Evolutionary conservation across 192 early-diverging fungal genomes (phyloP).

Genomic region (Phlyctochytrium arcticum): DNA sequence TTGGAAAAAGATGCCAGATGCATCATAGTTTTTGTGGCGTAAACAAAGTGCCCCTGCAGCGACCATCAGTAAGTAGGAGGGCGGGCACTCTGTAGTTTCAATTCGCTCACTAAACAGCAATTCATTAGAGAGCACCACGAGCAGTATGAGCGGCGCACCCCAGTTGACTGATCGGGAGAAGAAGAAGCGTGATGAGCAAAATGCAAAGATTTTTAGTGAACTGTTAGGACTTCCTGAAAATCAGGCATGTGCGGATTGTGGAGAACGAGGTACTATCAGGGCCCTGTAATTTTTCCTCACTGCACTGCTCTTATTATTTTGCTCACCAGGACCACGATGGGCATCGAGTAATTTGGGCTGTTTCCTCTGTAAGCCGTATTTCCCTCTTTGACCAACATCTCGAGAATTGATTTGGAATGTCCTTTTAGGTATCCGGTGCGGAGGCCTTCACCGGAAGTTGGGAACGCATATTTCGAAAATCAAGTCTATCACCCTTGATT

Average conservation of each 20-base stretch:
- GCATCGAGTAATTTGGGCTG: conserved; percentile 39
- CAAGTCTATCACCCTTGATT: conserved; percentile 84
- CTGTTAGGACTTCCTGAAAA: conserved; percentile 42
- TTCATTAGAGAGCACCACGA: too few species aligned
- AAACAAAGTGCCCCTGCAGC: too few species aligned
- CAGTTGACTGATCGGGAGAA: conserved; percentile 22
- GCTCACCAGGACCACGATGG: conserved; percentile 45
- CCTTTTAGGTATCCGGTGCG: conserved; percentile 40
- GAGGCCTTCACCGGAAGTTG: conserved; percentile 52
- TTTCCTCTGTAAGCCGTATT: conserved; percentile 36
- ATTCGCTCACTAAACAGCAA: too few species aligned
- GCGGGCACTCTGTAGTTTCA: too few species aligned
- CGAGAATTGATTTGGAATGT: background rate
- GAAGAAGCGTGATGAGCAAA: conserved; percentile 33
- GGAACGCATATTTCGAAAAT: conserved; percentile 91
- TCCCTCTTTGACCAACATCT: background rate
- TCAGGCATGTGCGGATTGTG: conserved; percentile 44
- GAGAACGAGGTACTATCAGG: conserved; percentile 19
- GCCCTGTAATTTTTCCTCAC: too few species aligned
- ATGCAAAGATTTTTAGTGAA: conserved; percentile 31
- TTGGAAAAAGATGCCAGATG: too few species aligned
- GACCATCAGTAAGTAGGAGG: too few species aligned
- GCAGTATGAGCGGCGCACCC: too few species aligned
- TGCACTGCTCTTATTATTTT: too few species aligned
- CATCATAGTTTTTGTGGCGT: too few species aligned